Evolutionary conservation across 139 green algal species (phyloP).

Genomic region (Chlorella sp.): DNA sequence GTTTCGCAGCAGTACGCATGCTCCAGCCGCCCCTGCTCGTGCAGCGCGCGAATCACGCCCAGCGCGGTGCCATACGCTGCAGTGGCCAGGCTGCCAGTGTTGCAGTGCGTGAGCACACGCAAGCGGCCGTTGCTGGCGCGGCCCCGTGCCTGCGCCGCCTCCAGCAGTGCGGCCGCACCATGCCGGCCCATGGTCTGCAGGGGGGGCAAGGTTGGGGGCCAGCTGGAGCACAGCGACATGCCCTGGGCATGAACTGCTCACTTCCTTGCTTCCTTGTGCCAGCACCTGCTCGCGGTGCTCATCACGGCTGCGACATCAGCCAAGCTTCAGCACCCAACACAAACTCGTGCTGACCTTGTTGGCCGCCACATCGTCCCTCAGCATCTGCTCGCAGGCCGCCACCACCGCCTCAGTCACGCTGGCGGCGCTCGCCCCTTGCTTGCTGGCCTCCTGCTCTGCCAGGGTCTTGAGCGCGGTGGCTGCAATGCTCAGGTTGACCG

Average conservation of each 20-base stretch:
- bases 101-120: conserved; percentile 96
- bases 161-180: conserved; percentile 81
- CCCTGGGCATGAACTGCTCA: too few species aligned
- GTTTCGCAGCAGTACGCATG: conserved; percentile 92
- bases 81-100: conserved; percentile 96
- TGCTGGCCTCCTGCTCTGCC: conserved; percentile 44
- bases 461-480: conserved; percentile 67
- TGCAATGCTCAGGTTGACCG: conserved; percentile 94
- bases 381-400: conserved; percentile 76
- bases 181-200: conserved; percentile 78
- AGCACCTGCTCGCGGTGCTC: too few species aligned
- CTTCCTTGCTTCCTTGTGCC: too few species aligned
- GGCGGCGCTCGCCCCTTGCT: conserved; percentile 45
- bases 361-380: conserved; percentile 83
- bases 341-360: conserved; percentile 69
- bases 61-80: conserved; percentile 93
- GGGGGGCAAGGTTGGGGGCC: neutral
- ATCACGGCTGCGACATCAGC: too few species aligned
- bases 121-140: conserved; percentile 44
- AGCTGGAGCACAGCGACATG: neutral
- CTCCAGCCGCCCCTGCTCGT: conserved; percentile 63
- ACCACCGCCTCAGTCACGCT: conserved; percentile 73
- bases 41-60: conserved; percentile 89
- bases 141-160: conserved; percentile 47
- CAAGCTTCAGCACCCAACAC: neutral